These are phyloP conservation scores for Physcomitrium patens DNA, from an alignment of 225 moss, liverwort and hornwort species.

Conservation along the genomic window DNA sequence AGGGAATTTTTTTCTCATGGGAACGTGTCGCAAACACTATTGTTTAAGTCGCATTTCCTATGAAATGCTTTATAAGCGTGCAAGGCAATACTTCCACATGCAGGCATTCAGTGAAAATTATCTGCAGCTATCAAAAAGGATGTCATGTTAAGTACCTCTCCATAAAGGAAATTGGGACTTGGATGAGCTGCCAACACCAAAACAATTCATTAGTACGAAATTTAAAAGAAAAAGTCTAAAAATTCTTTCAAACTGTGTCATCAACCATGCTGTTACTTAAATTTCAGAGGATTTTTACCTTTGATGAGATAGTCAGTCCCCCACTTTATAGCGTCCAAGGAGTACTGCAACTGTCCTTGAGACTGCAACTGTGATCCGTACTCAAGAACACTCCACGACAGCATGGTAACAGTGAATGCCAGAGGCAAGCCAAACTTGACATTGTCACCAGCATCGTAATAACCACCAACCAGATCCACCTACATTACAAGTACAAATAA, in stretches of 20 bases:
- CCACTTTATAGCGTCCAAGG: conserved; percentile 44
- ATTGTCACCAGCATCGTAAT: conserved; percentile 46
- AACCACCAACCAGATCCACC: conserved; percentile 49
- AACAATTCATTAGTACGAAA: background rate
- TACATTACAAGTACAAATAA: conserved; percentile 4
- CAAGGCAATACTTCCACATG: too few species aligned
- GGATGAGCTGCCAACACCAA: conserved; percentile 29
- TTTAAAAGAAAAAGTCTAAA: background rate
- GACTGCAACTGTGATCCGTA: conserved; percentile 38
- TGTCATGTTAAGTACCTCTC: conserved; percentile 26
- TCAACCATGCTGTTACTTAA: background rate
- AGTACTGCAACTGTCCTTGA: conserved; percentile 38
- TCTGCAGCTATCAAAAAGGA: background rate
- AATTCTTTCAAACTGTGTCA: background rate
- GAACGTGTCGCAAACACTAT: background rate
- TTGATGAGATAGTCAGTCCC: conserved; percentile 46
- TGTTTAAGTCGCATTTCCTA: background rate
- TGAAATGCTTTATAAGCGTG: background rate
- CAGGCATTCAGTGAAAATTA: background rate
- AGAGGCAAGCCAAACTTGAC: conserved; percentile 47
- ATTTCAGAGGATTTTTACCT: conserved; percentile 14
- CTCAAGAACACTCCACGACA: conserved; percentile 44
- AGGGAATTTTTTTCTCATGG: background rate
- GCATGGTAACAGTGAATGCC: conserved; percentile 46
- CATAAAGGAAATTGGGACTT: conserved; percentile 41